Percentiles rank a stretch among this genome's conserved stretches.
Evolutionary conservation across 495 filamentous ascomycete species (phyloP).

Genomic region (Penicillium samsonianum): DNA sequence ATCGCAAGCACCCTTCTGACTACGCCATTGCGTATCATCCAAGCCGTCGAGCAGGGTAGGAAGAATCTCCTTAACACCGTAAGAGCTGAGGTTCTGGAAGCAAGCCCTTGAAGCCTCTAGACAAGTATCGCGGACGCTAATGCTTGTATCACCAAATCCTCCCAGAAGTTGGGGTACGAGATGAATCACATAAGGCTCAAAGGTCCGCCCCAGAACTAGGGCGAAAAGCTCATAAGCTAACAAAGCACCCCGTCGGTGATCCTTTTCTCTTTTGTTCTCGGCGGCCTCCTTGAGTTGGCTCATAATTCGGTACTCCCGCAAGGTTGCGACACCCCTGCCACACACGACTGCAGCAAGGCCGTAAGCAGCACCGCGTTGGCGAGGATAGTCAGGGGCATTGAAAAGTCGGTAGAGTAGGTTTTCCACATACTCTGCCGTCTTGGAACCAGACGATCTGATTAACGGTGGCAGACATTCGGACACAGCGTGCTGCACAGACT

Average conservation of each 20-base stretch:
- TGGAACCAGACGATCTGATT: conserved; percentile 73
- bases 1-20: conserved; percentile 97
- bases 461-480: conserved; percentile 91
- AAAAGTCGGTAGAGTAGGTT: conserved; percentile 77
- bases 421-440: conserved; percentile 76
- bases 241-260: conserved; percentile 84
- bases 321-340: conserved; percentile 77
- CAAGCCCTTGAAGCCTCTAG: conserved; percentile 91
- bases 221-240: conserved; percentile 90
- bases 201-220: conserved; percentile 77
- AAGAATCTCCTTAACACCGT: conserved; percentile 90
- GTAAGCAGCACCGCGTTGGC: conserved; percentile 89
- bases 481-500: conserved; percentile 93
- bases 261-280: conserved; percentile 89
- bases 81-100: conserved; percentile 90
- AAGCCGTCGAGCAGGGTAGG: conserved; percentile 91
- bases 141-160: conserved; percentile 84
- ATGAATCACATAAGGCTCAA: conserved; percentile 95
- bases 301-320: conserved; percentile 86
- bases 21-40: conserved; percentile 94
- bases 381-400: conserved; percentile 84
- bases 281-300: conserved; percentile 70
- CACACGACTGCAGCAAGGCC: conserved; percentile 88
- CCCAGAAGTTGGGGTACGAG: conserved; percentile 87
- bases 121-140: conserved; percentile 89